Evolutionary conservation across 192 early-diverging fungal species (phyloP).

Genomic region (Entomortierella lignicola): DNA sequence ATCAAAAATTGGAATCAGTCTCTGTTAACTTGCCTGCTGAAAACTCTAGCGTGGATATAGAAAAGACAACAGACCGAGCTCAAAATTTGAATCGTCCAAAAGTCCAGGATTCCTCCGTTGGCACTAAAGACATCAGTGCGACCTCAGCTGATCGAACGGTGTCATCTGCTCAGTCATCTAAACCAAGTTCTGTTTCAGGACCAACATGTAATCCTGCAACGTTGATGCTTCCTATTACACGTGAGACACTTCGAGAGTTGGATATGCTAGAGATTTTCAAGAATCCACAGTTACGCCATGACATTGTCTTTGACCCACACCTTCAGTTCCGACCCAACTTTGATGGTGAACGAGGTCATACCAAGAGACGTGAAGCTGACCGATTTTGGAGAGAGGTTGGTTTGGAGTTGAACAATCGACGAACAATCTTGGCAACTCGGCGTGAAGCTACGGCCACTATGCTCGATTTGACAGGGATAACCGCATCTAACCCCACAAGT

Average conservation of each 20-base stretch:
- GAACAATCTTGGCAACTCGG: slow-evolving; percentile 42
- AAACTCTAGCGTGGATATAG: neutral
- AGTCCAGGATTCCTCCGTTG: neutral
- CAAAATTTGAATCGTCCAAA: neutral
- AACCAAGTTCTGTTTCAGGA: neutral
- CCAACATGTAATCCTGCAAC: neutral
- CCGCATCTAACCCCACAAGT: slow-evolving; percentile 27
- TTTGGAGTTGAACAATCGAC: slow-evolving; percentile 32
- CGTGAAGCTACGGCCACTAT: slow-evolving; percentile 56
- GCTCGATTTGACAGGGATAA: slow-evolving; percentile 28
- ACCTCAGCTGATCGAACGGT: neutral
- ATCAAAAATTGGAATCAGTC: neutral
- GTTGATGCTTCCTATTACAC: slow-evolving; percentile 79
- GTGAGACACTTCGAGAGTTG: slow-evolving; percentile 89
- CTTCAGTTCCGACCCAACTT: slow-evolving; percentile 91
- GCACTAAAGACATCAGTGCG: neutral
- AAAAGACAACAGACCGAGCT: neutral
- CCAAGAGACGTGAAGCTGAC: slow-evolving; percentile 69
- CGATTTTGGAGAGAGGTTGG: slow-evolving; percentile 82
- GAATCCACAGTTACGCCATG: slow-evolving; percentile 89
- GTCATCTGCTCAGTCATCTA: neutral
- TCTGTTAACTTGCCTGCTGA: neutral
- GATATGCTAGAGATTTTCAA: slow-evolving; percentile 85
- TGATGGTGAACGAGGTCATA: slow-evolving; percentile 74
- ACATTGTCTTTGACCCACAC: slow-evolving; percentile 89